Percentiles rank a stretch among this genome's conserved stretches.
phyloP scores from a whole-genome alignment of 192 early-diverging fungal species.

The Cetraspora pellucida region DNA sequence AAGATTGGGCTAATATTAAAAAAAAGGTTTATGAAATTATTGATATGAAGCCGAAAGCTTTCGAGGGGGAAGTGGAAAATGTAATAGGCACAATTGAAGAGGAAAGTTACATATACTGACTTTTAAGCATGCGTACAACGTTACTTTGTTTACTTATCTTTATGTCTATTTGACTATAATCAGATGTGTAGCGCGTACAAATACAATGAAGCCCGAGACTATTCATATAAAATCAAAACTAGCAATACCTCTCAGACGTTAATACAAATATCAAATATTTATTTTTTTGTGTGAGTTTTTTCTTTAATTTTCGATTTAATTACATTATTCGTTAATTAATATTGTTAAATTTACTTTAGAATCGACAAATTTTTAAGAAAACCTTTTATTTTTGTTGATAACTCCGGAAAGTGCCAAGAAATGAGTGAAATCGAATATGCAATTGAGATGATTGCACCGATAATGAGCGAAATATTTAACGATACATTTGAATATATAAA shows the following conservation, averaged over 20 bases:
- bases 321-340: background rate
- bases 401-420: background rate
- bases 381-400: background rate
- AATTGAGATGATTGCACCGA: constrained; percentile 13
- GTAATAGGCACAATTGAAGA: constrained; percentile 8
- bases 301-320: background rate
- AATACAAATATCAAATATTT: constrained; percentile 24
- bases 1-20: constrained; percentile 14
- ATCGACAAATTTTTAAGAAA: constrained; percentile 16
- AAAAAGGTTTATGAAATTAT: background rate
- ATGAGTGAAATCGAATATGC: constrained; percentile 17
- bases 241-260: background rate
- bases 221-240: constrained; percentile 10
- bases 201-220: constrained; percentile 21
- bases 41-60: constrained; percentile 5
- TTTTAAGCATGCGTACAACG: constrained; percentile 19
- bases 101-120: constrained; percentile 5
- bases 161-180: constrained; percentile 10
- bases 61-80: constrained; percentile 22
- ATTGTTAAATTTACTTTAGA: background rate
- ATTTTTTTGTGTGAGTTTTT: constrained; percentile 32
- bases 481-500: constrained; percentile 7
- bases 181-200: constrained; percentile 13
- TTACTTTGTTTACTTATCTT: background rate
- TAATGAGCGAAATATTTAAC: constrained; percentile 11